Evolutionary conservation across 805 yeast species (phyloP).

Genomic region (Candida ficus): DNA sequence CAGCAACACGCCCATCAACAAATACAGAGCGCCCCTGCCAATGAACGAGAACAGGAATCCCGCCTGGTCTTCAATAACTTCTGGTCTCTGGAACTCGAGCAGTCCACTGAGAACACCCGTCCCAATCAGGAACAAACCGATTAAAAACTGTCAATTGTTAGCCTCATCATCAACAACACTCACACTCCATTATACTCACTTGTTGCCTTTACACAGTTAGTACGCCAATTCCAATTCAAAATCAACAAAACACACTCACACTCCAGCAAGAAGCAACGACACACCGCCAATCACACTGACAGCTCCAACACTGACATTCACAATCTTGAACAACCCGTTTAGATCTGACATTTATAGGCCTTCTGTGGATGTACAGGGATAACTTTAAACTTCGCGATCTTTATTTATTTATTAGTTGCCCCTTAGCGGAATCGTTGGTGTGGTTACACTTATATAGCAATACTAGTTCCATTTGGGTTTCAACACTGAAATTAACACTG

Average conservation of each 20-base stretch:
- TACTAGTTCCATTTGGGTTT: no score
- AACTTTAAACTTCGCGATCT: neutral
- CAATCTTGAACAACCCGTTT: conserved; percentile 28
- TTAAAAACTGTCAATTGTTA: conserved; percentile 32
- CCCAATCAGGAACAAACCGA: conserved; percentile 59
- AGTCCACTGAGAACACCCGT: conserved; percentile 41
- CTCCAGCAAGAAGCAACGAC: conserved; percentile 28
- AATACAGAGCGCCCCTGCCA: conserved; percentile 68
- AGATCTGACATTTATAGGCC: conserved; percentile 26
- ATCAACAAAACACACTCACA: conserved; percentile 29
- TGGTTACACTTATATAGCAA: no score
- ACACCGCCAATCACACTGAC: conserved; percentile 37
- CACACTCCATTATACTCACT: neutral
- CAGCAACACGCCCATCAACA: conserved; percentile 43
- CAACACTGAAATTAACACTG: no score
- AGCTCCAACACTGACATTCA: conserved; percentile 52
- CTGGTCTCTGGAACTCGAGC: conserved; percentile 39
- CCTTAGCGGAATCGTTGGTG: no score
- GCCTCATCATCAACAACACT: neutral
- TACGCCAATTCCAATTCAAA: no score
- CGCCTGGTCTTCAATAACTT: no score
- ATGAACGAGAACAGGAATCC: conserved; percentile 59
- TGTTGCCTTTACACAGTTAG: neutral
- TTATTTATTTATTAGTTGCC: no score
- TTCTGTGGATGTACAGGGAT: no score